Evolutionary conservation across 441 rosid species (phyloP).

Genomic region (Rhodomyrtus psidioides): DNA sequence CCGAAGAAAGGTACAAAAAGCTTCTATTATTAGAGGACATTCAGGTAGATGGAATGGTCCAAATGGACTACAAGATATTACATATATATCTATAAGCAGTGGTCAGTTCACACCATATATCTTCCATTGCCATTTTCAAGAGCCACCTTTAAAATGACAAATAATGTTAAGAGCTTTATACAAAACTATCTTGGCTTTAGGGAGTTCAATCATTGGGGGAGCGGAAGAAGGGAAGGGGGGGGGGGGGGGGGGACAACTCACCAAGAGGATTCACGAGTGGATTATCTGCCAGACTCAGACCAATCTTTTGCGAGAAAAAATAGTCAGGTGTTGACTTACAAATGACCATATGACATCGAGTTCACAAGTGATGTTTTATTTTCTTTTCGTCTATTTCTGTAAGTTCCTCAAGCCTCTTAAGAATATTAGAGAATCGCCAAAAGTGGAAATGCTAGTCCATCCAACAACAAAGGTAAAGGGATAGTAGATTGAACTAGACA

Average conservation of each 20-base stretch:
- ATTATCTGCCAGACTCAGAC: neutral
- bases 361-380: neutral
- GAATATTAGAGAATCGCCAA: neutral
- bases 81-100: neutral
- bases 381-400: neutral
- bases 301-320: neutral
- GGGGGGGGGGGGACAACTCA: neutral
- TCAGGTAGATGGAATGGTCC: neutral
- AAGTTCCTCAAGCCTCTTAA: neutral
- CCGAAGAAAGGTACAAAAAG: neutral
- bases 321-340: neutral
- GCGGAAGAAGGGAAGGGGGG: no score
- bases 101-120: neutral
- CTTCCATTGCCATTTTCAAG: neutral
- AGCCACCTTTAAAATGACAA: neutral
- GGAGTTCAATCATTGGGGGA: neutral
- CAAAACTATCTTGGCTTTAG: neutral
- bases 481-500: neutral
- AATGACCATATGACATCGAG: neutral
- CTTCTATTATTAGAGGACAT: neutral
- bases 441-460: neutral
- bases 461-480: neutral
- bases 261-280: neutral
- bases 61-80: neutral
- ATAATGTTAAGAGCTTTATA: neutral